Conservation (phyloP, 2,329 filamentous ascomycete species). For the Colletotrichum camelliae region DNA sequence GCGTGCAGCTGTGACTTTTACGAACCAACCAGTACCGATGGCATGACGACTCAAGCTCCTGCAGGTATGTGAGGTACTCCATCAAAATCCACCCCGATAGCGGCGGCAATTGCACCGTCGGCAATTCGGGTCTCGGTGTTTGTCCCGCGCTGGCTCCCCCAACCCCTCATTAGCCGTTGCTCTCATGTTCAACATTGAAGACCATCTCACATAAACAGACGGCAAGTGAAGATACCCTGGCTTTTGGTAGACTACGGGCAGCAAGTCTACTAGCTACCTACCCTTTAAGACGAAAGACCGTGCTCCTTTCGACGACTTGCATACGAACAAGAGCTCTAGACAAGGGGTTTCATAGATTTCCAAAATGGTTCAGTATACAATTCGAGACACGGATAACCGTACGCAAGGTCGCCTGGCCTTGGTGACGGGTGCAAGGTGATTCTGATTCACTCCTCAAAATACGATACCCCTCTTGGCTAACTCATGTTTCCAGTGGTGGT, state of each 20-base stretch:
- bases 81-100: constrained; percentile 1
- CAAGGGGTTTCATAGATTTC: background rate
- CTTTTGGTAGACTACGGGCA: background rate
- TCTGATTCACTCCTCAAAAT: background rate
- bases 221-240: background rate
- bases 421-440: constrained; percentile 37
- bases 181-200: background rate
- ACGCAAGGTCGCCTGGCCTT: constrained; percentile 34
- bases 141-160: background rate
- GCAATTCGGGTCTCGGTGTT: constrained; percentile 15
- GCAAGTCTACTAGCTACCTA: background rate
- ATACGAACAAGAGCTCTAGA: background rate
- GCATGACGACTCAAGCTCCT: background rate
- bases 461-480: background rate
- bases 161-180: background rate
- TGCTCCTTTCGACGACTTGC: background rate
- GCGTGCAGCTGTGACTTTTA: background rate
- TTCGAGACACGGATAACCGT: constrained; percentile 28
- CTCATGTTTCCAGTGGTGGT: constrained; percentile 32
- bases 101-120: constrained; percentile 13
- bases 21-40: background rate
- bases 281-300: background rate
- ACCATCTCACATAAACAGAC: background rate
- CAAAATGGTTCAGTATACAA: constrained; percentile 16
- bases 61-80: background rate